These are phyloP conservation scores for Berkeleyomyces basicola DNA, from an alignment of 2,329 filamentous ascomycete genomes.

Conservation along the genomic window DNA sequence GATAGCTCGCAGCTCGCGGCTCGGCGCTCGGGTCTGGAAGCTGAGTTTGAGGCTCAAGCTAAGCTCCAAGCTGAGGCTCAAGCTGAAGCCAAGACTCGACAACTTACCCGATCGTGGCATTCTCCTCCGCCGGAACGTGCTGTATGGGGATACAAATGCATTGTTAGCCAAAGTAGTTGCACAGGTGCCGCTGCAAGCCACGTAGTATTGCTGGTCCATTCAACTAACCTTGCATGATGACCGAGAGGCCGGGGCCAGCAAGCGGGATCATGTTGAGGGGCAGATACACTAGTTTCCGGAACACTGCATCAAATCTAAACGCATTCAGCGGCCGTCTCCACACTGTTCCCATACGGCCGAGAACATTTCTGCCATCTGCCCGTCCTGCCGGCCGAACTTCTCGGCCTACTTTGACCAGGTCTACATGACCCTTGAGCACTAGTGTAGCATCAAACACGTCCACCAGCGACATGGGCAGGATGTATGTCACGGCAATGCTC, in stretches of 20 bases:
- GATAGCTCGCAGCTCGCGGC: neutral
- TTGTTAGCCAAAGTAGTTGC: too few relatives aligned
- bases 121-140: slow-evolving; percentile 29
- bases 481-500: slow-evolving; percentile 46
- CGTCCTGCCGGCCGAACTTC: slow-evolving; percentile 44
- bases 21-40: neutral
- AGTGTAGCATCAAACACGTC: slow-evolving; percentile 76
- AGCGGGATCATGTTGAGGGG: slow-evolving; percentile 89
- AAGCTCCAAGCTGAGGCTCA: neutral
- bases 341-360: slow-evolving; percentile 39
- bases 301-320: slow-evolving; percentile 43
- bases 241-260: slow-evolving; percentile 42
- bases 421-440: slow-evolving; percentile 32
- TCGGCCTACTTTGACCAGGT: slow-evolving; percentile 57
- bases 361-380: slow-evolving; percentile 27
- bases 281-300: slow-evolving; percentile 71
- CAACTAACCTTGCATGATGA: slow-evolving; percentile 50
- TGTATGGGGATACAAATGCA: slow-evolving; percentile 18
- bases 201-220: slow-evolving; percentile 5
- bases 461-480: slow-evolving; percentile 66
- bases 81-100: too few relatives aligned
- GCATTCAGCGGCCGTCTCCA: slow-evolving; percentile 40
- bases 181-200: too few relatives aligned
- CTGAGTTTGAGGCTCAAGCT: neutral
- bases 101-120: slow-evolving; percentile 37